These are phyloP conservation scores for Neurospora sublineolata DNA, from an alignment of 495 filamentous ascomycete species.

Conservation along the genomic window DNA sequence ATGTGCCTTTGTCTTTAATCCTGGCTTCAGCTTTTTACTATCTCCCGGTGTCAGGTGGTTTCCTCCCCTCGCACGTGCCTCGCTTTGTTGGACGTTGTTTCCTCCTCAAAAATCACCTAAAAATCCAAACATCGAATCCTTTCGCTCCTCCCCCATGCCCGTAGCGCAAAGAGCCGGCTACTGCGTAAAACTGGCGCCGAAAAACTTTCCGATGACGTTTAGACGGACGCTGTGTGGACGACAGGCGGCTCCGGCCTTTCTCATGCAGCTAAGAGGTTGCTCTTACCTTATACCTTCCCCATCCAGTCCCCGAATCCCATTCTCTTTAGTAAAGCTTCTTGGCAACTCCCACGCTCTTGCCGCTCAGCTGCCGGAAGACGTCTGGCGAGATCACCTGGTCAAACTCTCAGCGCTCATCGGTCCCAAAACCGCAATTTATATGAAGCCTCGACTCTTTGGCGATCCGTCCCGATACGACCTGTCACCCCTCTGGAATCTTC, in stretches of 20 bases:
- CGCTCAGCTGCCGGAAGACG: not conserved
- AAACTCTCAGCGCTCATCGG: not conserved
- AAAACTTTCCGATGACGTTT: not conserved
- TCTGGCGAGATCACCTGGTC: not conserved
- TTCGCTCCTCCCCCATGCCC: not conserved
- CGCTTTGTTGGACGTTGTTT: not conserved
- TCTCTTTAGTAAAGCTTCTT: not conserved
- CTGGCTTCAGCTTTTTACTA: not conserved
- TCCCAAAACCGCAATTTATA: not conserved
- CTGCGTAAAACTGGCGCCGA: not conserved
- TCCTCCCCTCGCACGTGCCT: not conserved
- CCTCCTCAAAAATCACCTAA: not conserved
- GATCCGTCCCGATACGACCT: not conserved
- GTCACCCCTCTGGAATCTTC: not conserved
- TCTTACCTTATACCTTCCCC: constrained; percentile 25
- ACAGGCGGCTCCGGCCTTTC: constrained; percentile 10
- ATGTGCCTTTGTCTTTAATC: not conserved
- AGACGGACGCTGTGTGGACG: not conserved
- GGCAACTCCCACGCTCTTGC: not conserved
- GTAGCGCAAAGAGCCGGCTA: not conserved
- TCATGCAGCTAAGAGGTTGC: constrained; percentile 23
- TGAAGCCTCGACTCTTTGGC: not conserved
- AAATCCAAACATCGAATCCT: not conserved
- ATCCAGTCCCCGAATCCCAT: constrained; percentile 8
- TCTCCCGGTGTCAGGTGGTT: not conserved